Evolutionary conservation across 192 early-diverging fungal genomes (phyloP).

Genomic region (Coemansia reversa): DNA sequence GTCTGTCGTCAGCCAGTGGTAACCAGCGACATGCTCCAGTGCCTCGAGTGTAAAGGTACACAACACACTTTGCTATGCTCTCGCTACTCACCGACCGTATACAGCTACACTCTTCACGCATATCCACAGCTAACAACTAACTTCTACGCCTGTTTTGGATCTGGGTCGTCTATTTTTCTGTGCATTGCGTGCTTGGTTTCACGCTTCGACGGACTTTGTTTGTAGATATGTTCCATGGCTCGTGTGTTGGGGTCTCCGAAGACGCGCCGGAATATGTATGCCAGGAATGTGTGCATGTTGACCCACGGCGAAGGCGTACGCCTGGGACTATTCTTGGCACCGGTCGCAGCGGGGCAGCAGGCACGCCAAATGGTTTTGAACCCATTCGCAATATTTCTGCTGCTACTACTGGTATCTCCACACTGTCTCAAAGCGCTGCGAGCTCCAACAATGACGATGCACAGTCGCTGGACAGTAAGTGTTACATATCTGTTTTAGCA

Average conservation of each 20-base stretch:
- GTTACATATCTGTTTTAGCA: too few species aligned
- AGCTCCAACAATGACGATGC: too few species aligned
- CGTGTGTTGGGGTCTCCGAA: conserved; percentile 27
- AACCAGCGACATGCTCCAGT: conserved; percentile 25
- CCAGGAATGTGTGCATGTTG: conserved; percentile 19
- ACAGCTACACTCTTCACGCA: not conserved
- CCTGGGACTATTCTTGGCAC: conserved; percentile 34
- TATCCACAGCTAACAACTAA: not conserved
- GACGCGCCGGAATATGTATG: conserved; percentile 21
- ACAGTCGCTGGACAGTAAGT: too few species aligned
- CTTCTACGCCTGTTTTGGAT: not conserved
- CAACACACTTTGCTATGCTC: not conserved
- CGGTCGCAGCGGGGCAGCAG: not conserved
- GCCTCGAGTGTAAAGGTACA: conserved; percentile 31
- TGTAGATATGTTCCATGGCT: conserved; percentile 36
- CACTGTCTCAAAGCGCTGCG: too few species aligned
- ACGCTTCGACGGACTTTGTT: not conserved
- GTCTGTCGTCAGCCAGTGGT: conserved; percentile 15
- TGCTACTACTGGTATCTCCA: too few species aligned
- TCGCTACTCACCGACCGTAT: not conserved
- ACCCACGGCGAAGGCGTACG: conserved; percentile 18
- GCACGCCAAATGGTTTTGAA: not conserved
- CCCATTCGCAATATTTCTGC: too few species aligned
- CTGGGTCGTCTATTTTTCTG: not conserved
- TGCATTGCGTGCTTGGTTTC: too few species aligned